Evolutionary conservation across 352 stramenopile genomes (phyloP).

Genomic region (Lagenidium giganteum): DNA sequence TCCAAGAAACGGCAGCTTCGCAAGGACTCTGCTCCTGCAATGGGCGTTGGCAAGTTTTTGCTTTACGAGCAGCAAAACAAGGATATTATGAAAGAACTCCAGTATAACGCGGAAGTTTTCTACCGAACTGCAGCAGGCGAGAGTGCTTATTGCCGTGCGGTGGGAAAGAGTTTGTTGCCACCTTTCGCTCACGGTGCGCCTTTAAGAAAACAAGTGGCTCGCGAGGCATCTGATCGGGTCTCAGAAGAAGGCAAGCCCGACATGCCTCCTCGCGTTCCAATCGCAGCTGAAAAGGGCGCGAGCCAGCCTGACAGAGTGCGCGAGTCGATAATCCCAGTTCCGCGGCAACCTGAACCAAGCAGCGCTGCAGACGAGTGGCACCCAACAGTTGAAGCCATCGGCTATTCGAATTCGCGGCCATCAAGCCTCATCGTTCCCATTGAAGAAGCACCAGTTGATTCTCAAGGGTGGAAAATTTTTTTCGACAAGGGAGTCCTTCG

Average conservation of each 20-base stretch:
- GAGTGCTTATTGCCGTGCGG: slow-evolving; percentile 64
- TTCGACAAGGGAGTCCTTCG: too few species aligned
- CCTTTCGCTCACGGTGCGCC: slow-evolving; percentile 40
- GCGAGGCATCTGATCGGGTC: slow-evolving; percentile 5
- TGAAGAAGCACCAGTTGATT: slow-evolving; percentile 65
- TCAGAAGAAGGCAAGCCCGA: too few species aligned
- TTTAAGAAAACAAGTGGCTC: slow-evolving; percentile 11
- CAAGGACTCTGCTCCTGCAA: slow-evolving; percentile 59
- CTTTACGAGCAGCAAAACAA: slow-evolving; percentile 89
- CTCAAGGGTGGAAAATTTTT: slow-evolving; percentile 36
- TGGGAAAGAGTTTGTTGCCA: slow-evolving; percentile 49
- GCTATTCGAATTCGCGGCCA: too few species aligned
- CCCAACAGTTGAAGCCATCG: too few species aligned
- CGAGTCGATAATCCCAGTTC: too few species aligned
- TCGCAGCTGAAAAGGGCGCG: too few species aligned
- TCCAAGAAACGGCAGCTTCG: slow-evolving; percentile 66
- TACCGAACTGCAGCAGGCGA: slow-evolving; percentile 61
- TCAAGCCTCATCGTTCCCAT: slow-evolving; percentile 64
- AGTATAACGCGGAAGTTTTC: slow-evolving; percentile 86
- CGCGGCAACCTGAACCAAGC: too few species aligned
- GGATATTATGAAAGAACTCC: slow-evolving; percentile 87
- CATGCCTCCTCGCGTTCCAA: too few species aligned
- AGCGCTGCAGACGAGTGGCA: too few species aligned
- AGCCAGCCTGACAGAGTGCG: too few species aligned
- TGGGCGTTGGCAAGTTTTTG: slow-evolving; percentile 77